These are phyloP conservation scores for Cyphellophora europaea DNA, from an alignment of 2,329 filamentous ascomycete species.

Conservation along the genomic window DNA sequence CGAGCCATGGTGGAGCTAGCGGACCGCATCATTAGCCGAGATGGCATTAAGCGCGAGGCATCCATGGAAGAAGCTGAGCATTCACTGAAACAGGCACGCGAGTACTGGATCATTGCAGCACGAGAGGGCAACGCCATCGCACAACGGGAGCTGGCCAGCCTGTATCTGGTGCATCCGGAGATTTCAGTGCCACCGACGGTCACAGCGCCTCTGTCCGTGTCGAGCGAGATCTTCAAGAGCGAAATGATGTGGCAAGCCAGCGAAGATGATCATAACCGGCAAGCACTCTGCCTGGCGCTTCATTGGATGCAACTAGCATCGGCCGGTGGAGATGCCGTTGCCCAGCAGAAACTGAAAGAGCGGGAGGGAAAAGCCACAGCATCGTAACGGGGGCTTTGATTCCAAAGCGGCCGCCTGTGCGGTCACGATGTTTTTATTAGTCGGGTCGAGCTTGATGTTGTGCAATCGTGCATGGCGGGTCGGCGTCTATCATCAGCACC, in stretches of 20 bases:
- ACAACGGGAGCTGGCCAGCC: conserved; percentile 84
- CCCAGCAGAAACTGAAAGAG: conserved; percentile 72
- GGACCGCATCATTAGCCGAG: conserved; percentile 56
- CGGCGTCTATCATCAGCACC: no score
- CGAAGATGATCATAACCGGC: conserved; percentile 46
- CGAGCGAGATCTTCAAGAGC: conserved; percentile 82
- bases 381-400: no score
- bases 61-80: conserved; percentile 40
- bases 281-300: conserved; percentile 84
- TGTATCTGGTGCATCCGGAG: conserved; percentile 88
- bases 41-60: conserved; percentile 25
- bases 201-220: conserved; percentile 73
- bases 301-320: conserved; percentile 96
- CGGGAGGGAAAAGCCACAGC: conserved; percentile 36
- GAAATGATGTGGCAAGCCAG: conserved; percentile 60
- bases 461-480: no score
- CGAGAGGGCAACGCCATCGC: conserved; percentile 84
- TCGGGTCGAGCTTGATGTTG: no score
- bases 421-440: no score
- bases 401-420: no score
- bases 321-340: conserved; percentile 75
- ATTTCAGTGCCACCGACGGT: conserved; percentile 57
- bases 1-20: conserved; percentile 72
- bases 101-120: conserved; percentile 86
- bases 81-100: conserved; percentile 69